These are phyloP conservation scores for Trichoderma virens DNA, from an alignment of 495 filamentous ascomycete species.

Conservation along the genomic window DNA sequence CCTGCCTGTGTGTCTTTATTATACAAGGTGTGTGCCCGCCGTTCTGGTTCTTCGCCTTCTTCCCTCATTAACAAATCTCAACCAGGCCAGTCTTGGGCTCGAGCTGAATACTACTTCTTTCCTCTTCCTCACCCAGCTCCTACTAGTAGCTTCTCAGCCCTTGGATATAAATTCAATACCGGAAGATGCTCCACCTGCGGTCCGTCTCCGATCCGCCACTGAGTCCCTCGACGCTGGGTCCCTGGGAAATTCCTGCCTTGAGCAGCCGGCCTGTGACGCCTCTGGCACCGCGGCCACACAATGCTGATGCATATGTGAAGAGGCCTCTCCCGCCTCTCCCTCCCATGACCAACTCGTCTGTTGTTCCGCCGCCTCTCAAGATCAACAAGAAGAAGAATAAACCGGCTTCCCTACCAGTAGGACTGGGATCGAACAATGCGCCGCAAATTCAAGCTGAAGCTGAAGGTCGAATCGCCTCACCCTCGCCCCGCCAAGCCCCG, in stretches of 20 bases:
- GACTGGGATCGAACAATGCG: not conserved
- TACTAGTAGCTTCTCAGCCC: not conserved
- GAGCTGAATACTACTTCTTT: not conserved
- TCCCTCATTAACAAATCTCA: not conserved
- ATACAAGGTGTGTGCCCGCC: constrained; percentile 1
- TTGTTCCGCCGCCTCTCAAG: not conserved
- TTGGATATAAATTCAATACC: not conserved
- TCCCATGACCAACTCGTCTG: not conserved
- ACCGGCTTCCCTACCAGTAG: not conserved
- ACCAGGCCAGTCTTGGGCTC: not conserved
- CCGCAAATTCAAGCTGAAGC: not conserved
- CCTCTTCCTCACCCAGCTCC: not conserved
- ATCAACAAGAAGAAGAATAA: not conserved
- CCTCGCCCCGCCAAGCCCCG: not conserved
- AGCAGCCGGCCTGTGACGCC: not conserved
- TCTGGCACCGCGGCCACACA: not conserved
- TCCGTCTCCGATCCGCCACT: not conserved
- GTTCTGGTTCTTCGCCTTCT: not conserved
- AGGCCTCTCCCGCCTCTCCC: constrained; percentile 4
- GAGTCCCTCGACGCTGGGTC: not conserved
- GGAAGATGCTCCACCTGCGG: not conserved
- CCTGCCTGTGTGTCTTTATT: not conserved
- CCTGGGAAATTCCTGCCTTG: not conserved
- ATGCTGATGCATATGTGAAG: not conserved
- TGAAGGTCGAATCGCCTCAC: not conserved